Conservation (phyloP, 257 asterid genomes). For the Penstemon newberryi region DNA sequence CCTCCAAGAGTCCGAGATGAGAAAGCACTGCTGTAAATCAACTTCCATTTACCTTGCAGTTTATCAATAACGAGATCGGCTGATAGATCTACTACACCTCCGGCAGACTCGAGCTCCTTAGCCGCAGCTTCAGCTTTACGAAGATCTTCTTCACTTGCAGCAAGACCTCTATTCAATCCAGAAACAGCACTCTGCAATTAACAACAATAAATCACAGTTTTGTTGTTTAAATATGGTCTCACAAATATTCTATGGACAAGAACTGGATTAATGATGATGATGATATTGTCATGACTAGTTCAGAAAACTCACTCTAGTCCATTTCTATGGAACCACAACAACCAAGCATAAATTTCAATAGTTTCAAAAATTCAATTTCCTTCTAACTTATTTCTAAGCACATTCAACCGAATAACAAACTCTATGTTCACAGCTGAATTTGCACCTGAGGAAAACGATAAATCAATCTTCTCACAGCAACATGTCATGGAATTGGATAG, state of each 20-base stretch:
- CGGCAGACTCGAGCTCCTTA: constrained; percentile 72
- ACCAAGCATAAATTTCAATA: no score
- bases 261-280: neutral
- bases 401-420: no score
- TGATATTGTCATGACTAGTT: no score
- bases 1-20: constrained; percentile 94
- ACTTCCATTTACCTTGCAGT: constrained; percentile 90
- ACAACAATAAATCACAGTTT: constrained; percentile 14
- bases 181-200: constrained; percentile 73
- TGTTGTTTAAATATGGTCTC: neutral
- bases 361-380: no score
- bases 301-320: no score
- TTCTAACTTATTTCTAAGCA: no score
- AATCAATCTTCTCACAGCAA: no score
- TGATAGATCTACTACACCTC: constrained; percentile 63
- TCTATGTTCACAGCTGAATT: no score
- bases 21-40: constrained; percentile 90
- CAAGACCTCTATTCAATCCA: constrained; percentile 96
- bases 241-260: neutral
- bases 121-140: constrained; percentile 75
- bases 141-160: constrained; percentile 77
- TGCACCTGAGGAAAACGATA: no score
- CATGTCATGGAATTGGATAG: no score
- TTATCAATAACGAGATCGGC: constrained; percentile 49
- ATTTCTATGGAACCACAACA: no score